A percentile compares a stretch with the other conserved stretches of the same genome.
These are phyloP conservation scores for Carallia pectinifolia DNA, from an alignment of 345 rosid genomes.

Conservation along the genomic window DNA sequence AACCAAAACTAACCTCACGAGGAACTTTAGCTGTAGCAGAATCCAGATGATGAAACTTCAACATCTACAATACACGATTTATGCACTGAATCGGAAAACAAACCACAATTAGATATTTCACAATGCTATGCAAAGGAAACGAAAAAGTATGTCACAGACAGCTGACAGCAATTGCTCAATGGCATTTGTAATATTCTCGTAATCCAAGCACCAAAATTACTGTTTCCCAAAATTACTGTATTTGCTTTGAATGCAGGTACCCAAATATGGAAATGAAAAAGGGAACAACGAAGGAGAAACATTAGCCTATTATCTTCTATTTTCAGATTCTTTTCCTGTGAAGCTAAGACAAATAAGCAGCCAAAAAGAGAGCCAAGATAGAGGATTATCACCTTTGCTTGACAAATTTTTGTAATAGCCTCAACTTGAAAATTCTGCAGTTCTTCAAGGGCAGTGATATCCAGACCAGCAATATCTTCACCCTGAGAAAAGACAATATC, in stretches of 20 bases:
- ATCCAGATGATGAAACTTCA: constrained; percentile 8
- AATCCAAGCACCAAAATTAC: too few species aligned
- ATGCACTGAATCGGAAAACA: constrained; percentile 36
- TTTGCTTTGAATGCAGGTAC: too few species aligned
- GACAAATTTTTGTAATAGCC: constrained; percentile 52
- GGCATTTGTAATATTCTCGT: too few species aligned
- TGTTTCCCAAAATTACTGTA: too few species aligned
- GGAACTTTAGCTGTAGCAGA: constrained; percentile 10
- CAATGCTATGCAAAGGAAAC: neutral
- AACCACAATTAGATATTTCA: constrained; percentile 6
- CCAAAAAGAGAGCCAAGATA: neutral
- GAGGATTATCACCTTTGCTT: constrained; percentile 41
- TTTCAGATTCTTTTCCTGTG: too few species aligned
- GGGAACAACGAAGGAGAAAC: too few species aligned
- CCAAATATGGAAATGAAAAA: too few species aligned
- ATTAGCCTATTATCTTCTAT: too few species aligned
- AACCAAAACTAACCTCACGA: constrained; percentile 30
- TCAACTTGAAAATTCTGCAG: constrained; percentile 58
- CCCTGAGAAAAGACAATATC: constrained; percentile 33
- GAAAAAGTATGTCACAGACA: neutral
- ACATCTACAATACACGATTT: constrained; percentile 23
- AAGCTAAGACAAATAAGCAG: neutral
- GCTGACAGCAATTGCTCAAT: too few species aligned
- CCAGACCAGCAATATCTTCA: constrained; percentile 49
- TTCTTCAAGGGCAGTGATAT: constrained; percentile 46